Percentiles rank a stretch among this genome's conserved stretches.
Conservation (phyloP, 257 asterid genomes). For the Gentiana macrophylla region DNA sequence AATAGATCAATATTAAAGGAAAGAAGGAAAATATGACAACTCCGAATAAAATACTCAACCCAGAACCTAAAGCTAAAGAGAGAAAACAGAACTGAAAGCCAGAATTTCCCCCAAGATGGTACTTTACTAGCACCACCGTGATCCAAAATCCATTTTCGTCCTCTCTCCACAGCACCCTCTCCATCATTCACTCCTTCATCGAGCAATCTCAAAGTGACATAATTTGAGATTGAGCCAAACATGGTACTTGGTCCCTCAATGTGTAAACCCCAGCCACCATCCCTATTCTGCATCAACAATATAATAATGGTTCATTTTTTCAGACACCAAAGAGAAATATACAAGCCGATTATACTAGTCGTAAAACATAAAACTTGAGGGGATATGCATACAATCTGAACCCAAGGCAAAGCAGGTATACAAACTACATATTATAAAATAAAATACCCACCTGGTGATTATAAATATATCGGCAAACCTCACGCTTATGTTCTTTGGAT, state of each 20-base stretch:
- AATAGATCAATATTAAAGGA: slow-evolving; percentile 6
- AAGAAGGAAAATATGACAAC: slow-evolving; percentile 6
- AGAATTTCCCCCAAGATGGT: slow-evolving; percentile 99
- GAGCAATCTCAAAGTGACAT: slow-evolving; percentile 87
- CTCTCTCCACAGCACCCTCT: slow-evolving; percentile 93
- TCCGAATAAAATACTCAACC: background rate
- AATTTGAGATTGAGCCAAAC: slow-evolving; percentile 91
- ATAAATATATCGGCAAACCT: slow-evolving; percentile 91
- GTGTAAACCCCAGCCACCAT: slow-evolving; percentile 99
- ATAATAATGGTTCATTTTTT: slow-evolving; percentile 13
- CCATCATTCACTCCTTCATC: slow-evolving; percentile 94
- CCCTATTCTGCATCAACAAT: slow-evolving; percentile 54
- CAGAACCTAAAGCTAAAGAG: slow-evolving; percentile 6
- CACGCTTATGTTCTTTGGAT: slow-evolving; percentile 71
- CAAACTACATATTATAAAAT: slow-evolving; percentile 5
- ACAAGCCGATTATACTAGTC: background rate
- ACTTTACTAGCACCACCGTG: slow-evolving; percentile 94
- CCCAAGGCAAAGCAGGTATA: background rate
- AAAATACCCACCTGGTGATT: slow-evolving; percentile 70
- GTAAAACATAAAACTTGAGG: background rate
- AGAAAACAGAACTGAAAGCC: slow-evolving; percentile 75
- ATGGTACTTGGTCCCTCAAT: slow-evolving; percentile 98
- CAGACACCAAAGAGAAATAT: slow-evolving; percentile 1
- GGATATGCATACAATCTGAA: background rate
- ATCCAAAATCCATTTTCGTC: slow-evolving; percentile 77